These are phyloP conservation scores for Sphaerostilbella broomeana DNA, from an alignment of 2,329 filamentous ascomycete species.

Conservation along the genomic window DNA sequence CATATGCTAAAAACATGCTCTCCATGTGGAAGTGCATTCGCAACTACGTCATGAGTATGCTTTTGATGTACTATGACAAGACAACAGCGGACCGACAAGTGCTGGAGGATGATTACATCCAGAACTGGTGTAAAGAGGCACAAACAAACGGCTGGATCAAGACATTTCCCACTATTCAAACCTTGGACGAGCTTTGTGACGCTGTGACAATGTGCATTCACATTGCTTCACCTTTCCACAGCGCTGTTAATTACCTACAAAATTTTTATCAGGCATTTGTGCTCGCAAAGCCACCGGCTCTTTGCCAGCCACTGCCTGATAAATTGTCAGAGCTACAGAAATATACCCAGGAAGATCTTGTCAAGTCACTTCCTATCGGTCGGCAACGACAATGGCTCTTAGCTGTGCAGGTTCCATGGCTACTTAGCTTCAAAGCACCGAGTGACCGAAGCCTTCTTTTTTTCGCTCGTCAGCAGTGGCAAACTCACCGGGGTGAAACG, in stretches of 20 bases:
- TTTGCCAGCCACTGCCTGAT: conserved; percentile 29
- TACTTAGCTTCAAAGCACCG: conserved; percentile 38
- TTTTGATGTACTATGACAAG: conserved; percentile 26
- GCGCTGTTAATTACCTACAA: conserved; percentile 45
- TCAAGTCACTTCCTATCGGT: conserved; percentile 36
- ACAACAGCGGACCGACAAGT: conserved; percentile 17
- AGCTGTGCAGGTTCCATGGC: conserved; percentile 37
- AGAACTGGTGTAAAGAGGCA: conserved; percentile 36
- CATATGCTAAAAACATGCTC: conserved; percentile 40
- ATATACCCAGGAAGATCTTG: too few species aligned
- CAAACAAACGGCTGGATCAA: conserved; percentile 32
- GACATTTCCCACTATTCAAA: conserved; percentile 37
- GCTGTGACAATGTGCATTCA: conserved; percentile 47
- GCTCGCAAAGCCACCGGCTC: conserved; percentile 34
- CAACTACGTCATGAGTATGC: conserved; percentile 35
- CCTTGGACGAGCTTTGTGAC: conserved; percentile 36
- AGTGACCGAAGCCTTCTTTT: conserved; percentile 34
- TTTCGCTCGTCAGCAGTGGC: conserved; percentile 34
- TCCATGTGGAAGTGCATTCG: conserved; percentile 38
- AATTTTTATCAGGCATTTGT: conserved; percentile 45
- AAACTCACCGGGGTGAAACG: conserved; percentile 21
- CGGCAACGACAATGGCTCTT: conserved; percentile 39
- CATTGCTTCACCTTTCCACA: conserved; percentile 44
- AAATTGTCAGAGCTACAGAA: conserved; percentile 23
- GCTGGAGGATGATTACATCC: conserved; percentile 21